Base-by-base conservation (phyloP, 129 eudicot species). In the Escallonia rubra region DNA sequence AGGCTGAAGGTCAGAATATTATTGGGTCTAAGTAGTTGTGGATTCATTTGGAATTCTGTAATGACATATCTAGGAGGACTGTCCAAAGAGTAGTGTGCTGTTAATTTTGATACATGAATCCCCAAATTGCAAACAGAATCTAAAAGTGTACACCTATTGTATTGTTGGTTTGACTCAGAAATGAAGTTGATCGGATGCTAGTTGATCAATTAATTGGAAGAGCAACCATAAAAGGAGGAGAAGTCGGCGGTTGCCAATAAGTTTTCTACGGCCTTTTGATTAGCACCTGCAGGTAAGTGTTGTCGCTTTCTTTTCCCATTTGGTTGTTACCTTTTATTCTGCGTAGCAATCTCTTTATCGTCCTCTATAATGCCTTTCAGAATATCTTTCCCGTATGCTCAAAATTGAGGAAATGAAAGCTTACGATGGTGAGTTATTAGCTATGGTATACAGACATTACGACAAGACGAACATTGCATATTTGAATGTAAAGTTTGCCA, bases 141-240 rank as follows among this genome's bases (percentile, higher is more conserved):
- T 11, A 7, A 7, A 54, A 2, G 38, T 3, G 7, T 12, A 54
- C 7, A 2, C 6, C 14, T 34, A 54, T 54, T 1, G 13, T 8
- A 11, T 60, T 60, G 5, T 60, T 41, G 14, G 40, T 60, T 23
- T 10, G 13, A 9, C 44, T 60, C 64, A 60, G 64, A 23, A 34
- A 40, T 11, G 47, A 60, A 60, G 64, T 60, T 60, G 48, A 60
- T 60, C 41, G 64, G 64, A 40, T 0, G 63, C 64, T 60, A 60
- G 45, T 60, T 9, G 34, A 23, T 23, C 14, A 39, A 60, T 41
- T 60, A 15, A 12, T 60, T 60, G 41, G 63, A 34, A 9, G 7
- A 59, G 15, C 6, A 59, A 34, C 63, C 14, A 3, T 10, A 4
- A 59, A 14, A 59, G 8, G 39, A 7, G 44, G 44, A 39, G 43